These are phyloP conservation scores for Annona squamosa DNA, from an alignment of 164 flowering plant genomes.

Conservation along the genomic window DNA sequence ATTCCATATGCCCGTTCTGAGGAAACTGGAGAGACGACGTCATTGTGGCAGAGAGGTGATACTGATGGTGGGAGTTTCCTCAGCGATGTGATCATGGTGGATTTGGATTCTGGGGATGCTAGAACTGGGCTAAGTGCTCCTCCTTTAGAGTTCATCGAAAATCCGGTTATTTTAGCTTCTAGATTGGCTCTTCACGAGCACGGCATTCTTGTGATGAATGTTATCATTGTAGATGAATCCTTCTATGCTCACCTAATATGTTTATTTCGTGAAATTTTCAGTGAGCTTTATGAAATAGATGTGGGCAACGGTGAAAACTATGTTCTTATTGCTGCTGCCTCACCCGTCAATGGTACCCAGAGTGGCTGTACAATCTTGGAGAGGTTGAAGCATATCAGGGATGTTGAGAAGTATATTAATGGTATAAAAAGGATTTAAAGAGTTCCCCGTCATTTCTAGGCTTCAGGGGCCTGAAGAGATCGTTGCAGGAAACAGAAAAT, in stretches of 20 bases:
- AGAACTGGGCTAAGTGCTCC: slow-evolving; percentile 58
- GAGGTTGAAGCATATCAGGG: slow-evolving; percentile 36
- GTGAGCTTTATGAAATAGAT: slow-evolving; percentile 65
- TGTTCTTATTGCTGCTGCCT: slow-evolving; percentile 57
- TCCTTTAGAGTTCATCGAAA: slow-evolving; percentile 48
- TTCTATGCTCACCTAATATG: slow-evolving; percentile 35
- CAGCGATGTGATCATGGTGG: slow-evolving; percentile 74
- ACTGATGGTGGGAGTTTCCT: slow-evolving; percentile 8
- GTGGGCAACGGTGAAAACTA: slow-evolving; percentile 70
- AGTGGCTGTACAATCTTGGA: slow-evolving; percentile 25
- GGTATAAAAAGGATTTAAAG: slow-evolving; percentile 45
- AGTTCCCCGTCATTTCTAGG: no score
- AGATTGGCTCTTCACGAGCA: slow-evolving; percentile 32
- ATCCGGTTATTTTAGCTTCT: slow-evolving; percentile 39
- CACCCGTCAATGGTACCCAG: slow-evolving; percentile 14
- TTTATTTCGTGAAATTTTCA: slow-evolving; percentile 39
- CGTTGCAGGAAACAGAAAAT: no score
- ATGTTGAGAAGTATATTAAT: slow-evolving; percentile 29
- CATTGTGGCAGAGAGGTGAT: neutral
- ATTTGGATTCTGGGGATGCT: slow-evolving; percentile 72
- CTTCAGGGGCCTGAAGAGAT: no score
- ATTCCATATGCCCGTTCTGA: neutral
- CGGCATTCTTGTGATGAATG: slow-evolving; percentile 68
- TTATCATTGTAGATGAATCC: slow-evolving; percentile 37
- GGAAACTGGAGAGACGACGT: no score